Evolutionary conservation across 495 filamentous ascomycete species (phyloP).

Genomic region (Trichocladium uniseriatum): DNA sequence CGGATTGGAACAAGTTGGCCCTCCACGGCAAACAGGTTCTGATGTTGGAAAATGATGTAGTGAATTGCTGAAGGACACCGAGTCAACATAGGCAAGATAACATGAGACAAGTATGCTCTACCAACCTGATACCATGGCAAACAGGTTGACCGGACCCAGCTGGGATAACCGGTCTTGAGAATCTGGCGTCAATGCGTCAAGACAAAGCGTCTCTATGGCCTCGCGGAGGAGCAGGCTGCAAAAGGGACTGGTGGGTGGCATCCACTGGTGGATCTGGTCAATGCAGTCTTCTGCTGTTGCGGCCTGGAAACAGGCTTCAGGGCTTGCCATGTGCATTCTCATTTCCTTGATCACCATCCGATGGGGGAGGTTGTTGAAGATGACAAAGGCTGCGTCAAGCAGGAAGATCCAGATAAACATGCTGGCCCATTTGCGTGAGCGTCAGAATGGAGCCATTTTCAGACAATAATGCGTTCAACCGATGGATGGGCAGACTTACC

Average conservation of each 20-base stretch:
- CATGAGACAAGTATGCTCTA: too few species aligned
- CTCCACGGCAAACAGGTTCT: slow-evolving; percentile 23
- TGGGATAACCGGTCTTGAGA: slow-evolving; percentile 12
- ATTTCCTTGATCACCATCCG: slow-evolving; percentile 30
- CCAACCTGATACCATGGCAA: slow-evolving; percentile 27
- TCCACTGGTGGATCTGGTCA: slow-evolving; percentile 16
- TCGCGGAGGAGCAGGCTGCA: slow-evolving; percentile 20
- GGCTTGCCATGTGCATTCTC: slow-evolving; percentile 26
- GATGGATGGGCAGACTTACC: slow-evolving; percentile 8
- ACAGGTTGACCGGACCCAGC: slow-evolving; percentile 24
- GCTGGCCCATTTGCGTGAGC: background rate
- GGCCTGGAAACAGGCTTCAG: slow-evolving; percentile 25
- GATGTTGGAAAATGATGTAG: slow-evolving; percentile 28
- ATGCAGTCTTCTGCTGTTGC: slow-evolving; percentile 18
- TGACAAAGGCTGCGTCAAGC: slow-evolving; percentile 26
- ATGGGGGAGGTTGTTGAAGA: slow-evolving; percentile 28
- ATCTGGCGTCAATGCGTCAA: slow-evolving; percentile 8
- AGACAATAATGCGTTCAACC: background rate
- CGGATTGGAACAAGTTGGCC: slow-evolving; percentile 25
- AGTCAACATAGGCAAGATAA: background rate
- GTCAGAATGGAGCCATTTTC: background rate
- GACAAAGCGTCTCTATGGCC: slow-evolving; percentile 19
- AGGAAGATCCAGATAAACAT: slow-evolving; percentile 23
- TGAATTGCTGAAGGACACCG: slow-evolving; percentile 15
- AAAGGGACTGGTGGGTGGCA: slow-evolving; percentile 18